Evolutionary conservation across 257 asterid genomes (phyloP).

Genomic region (Osmanthus fragrans): DNA sequence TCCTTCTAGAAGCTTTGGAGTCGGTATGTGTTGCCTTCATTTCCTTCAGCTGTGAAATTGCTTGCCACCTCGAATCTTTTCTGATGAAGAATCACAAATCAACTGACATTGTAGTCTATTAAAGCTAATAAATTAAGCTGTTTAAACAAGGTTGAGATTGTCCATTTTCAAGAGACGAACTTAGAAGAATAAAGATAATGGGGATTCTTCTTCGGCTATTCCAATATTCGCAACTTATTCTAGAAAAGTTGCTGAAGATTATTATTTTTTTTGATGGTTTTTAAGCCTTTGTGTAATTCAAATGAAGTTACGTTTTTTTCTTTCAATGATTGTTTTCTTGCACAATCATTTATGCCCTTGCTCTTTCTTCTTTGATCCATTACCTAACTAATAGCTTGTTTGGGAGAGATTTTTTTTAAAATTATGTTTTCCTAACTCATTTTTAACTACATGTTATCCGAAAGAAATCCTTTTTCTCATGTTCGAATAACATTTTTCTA

Average conservation of each 20-base stretch:
- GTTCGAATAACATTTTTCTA: no score
- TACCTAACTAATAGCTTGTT: not conserved
- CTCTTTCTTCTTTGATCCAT: not conserved
- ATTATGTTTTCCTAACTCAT: no score
- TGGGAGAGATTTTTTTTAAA: no score
- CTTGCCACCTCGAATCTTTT: not conserved
- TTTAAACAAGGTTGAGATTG: slow-evolving; percentile 28
- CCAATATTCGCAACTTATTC: slow-evolving; percentile 5
- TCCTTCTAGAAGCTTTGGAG: slow-evolving; percentile 30
- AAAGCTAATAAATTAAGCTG: slow-evolving; percentile 9
- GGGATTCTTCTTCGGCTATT: slow-evolving; percentile 25
- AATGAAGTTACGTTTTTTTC: slow-evolving; percentile 6
- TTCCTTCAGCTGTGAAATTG: slow-evolving; percentile 18
- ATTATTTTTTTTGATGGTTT: slow-evolving; percentile 23
- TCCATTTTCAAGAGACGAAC: slow-evolving; percentile 24
- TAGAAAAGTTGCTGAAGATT: slow-evolving; percentile 12
- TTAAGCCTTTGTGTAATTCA: slow-evolving; percentile 6
- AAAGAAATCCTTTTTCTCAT: no score
- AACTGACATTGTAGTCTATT: slow-evolving; percentile 12
- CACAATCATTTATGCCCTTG: not conserved
- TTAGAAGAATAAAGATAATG: slow-evolving; percentile 37
- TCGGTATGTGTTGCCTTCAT: slow-evolving; percentile 26
- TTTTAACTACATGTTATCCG: no score
- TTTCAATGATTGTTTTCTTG: not conserved
- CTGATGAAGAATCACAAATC: slow-evolving; percentile 12